Base-by-base conservation (phyloP, 2,329 filamentous ascomycete species). In the Cercospora nicotianae region DNA sequence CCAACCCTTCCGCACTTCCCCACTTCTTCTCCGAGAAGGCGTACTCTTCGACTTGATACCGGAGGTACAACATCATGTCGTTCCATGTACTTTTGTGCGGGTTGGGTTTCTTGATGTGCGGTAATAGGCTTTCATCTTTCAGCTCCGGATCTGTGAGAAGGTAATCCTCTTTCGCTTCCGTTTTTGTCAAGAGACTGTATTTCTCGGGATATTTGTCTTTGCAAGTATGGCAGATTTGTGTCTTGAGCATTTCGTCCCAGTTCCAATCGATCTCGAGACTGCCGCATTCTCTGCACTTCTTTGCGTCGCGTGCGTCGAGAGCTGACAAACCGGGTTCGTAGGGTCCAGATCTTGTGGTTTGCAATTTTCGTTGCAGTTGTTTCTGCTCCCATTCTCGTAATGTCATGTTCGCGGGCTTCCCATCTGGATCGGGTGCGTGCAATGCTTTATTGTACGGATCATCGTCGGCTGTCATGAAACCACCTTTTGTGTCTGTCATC, bases 401-500 rank as follows among this genome's bases (percentile, higher is more conserved):
- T 16, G 91, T 94, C 93, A 99, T 96, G 77, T 93, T 88, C 66
- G 91, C 88, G 0, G 95, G 95, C 76, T 91, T 93, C 31, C 74
- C 73, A 33, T 73, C 72, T 63, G 89, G 87, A 63, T 85, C 80
- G 8, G 78, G 82, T 6, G 82, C 84, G 74, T 89, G 87, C 75
- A 94, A 84, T 8, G 90, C 92, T 72, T 90, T 90, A 77, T 97
- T 97, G 77, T 90, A 88, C 0, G 95, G 95, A 79, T 99, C 95
- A 77, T 99, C 95, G 70, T 94, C 91, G 0, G 87, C 86, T n/a
- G 90, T 91, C 72, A 99, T 81, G 80, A 99, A 99, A 0, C 95
- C 95, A 70, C 95, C 95, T 77, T 97, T 97, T 0, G 94, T 98
- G 79, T 99, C 95, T 6, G 91, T 96, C 93, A 99, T 98, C 81